These are phyloP conservation scores for Linum usitatissimum DNA, from an alignment of 345 rosid species.

Conservation along the genomic window DNA sequence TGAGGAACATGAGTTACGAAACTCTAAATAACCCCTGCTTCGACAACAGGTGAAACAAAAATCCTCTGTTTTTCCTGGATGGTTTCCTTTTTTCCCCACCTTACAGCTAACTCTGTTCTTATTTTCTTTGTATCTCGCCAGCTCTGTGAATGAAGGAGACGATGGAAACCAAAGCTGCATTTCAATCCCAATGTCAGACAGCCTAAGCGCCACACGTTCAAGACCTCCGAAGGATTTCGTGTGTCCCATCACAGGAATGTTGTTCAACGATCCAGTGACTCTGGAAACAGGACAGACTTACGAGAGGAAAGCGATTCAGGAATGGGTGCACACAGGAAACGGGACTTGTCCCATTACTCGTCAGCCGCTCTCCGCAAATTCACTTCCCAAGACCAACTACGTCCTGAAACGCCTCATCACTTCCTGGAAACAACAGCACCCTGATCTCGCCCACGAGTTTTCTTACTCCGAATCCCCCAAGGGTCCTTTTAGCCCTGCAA, in stretches of 20 bases:
- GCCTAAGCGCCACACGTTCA: slow-evolving; percentile 21
- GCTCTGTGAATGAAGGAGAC: slow-evolving; percentile 28
- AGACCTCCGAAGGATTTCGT: slow-evolving; percentile 64
- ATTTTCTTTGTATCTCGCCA: slow-evolving; percentile 11
- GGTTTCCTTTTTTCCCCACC: no score
- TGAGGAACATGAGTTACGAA: slow-evolving; percentile 23
- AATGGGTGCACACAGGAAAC: slow-evolving; percentile 56
- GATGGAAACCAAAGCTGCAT: slow-evolving; percentile 39
- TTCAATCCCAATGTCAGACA: slow-evolving; percentile 38
- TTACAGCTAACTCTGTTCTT: neutral
- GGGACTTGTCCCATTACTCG: slow-evolving; percentile 54
- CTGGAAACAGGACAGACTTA: slow-evolving; percentile 72
- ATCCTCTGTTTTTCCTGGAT: no score
- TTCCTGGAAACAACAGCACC: slow-evolving; percentile 57
- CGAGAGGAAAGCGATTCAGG: slow-evolving; percentile 63
- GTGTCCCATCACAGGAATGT: slow-evolving; percentile 54
- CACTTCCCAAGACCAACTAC: slow-evolving; percentile 57
- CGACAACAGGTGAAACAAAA: slow-evolving; percentile 28
- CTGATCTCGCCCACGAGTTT: slow-evolving; percentile 52
- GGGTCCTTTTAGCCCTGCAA: slow-evolving; percentile 24
- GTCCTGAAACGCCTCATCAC: slow-evolving; percentile 54
- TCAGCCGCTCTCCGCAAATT: slow-evolving; percentile 31
- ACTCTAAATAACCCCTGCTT: slow-evolving; percentile 17
- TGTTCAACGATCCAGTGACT: slow-evolving; percentile 53
- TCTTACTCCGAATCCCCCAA: slow-evolving; percentile 44